Evolutionary conservation across 345 rosid species (phyloP).

Genomic region (Stellera chamaejasme): DNA sequence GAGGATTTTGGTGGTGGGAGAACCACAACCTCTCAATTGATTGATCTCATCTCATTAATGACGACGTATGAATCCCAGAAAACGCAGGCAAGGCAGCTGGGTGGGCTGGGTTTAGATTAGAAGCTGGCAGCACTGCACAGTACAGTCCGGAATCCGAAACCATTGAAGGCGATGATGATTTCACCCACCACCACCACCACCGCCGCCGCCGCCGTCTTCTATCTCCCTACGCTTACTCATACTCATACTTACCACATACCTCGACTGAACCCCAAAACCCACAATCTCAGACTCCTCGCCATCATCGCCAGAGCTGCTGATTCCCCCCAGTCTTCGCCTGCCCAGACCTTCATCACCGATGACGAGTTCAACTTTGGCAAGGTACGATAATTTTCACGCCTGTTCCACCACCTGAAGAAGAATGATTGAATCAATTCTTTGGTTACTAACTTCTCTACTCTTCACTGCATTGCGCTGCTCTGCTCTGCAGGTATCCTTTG

Average conservation of each 20-base stretch:
- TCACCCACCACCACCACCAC: constrained; percentile 14
- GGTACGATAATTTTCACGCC: constrained; percentile 23
- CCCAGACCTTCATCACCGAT: constrained; percentile 47
- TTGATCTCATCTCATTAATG: no score
- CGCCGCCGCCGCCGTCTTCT: constrained; percentile 19
- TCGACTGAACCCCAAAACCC: constrained; percentile 11
- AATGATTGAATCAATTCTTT: no score
- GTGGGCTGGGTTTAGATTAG: no score
- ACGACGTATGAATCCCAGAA: no score
- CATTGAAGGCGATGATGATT: constrained; percentile 24
- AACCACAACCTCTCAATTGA: no score
- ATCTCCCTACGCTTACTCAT: constrained; percentile 10
- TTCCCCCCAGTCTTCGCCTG: constrained; percentile 42
- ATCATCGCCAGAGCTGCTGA: constrained; percentile 51
- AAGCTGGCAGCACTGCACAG: no score
- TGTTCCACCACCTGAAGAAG: no score
- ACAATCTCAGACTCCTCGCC: constrained; percentile 14
- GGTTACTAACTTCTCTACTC: no score
- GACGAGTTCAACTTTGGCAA: constrained; percentile 75
- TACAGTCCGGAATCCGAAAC: neutral
- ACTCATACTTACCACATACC: constrained; percentile 11
- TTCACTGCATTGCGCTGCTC: no score
- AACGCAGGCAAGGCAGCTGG: no score
- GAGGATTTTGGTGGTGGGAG: no score
- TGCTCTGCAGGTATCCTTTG: constrained; percentile 75